These are phyloP conservation scores for Pseudocercospora pini-densiflorae DNA, from an alignment of 2,329 filamentous ascomycete genomes.

Conservation along the genomic window DNA sequence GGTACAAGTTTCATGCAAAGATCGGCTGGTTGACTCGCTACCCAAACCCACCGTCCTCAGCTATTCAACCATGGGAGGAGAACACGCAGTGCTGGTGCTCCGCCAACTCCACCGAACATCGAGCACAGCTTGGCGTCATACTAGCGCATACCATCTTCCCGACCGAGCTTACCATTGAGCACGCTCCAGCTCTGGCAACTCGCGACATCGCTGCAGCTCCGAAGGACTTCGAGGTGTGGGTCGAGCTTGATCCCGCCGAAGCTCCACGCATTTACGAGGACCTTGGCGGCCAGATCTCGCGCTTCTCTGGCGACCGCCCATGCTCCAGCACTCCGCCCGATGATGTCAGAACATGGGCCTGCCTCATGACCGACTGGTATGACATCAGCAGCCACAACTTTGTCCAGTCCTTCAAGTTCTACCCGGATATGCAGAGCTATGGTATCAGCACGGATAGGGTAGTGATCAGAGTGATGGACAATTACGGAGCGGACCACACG, in stretches of 20 bases:
- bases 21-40: neutral
- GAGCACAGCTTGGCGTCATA: constrained; percentile 67
- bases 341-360: constrained; percentile 40
- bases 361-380: constrained; percentile 48
- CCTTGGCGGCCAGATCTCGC: constrained; percentile 18
- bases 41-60: constrained; percentile 45
- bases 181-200: constrained; percentile 47
- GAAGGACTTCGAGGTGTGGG: constrained; percentile 52
- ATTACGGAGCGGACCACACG: constrained; percentile 51
- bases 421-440: constrained; percentile 29
- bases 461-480: constrained; percentile 47
- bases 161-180: constrained; percentile 50
- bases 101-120: constrained; percentile 49
- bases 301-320: constrained; percentile 20
- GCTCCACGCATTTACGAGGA: constrained; percentile 26
- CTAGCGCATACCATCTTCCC: constrained; percentile 45
- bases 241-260: constrained; percentile 35
- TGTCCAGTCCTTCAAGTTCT: constrained; percentile 48
- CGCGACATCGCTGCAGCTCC: constrained; percentile 49
- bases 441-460: constrained; percentile 41
- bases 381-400: constrained; percentile 47
- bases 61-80: constrained; percentile 73
- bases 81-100: constrained; percentile 90
- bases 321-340: constrained; percentile 25
- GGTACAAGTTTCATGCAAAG: neutral